A percentile compares a stretch with the other conserved stretches of the same genome.
phyloP scores from a whole-genome alignment of 495 filamentous ascomycete species.

The Trichoderma reesei region DNA sequence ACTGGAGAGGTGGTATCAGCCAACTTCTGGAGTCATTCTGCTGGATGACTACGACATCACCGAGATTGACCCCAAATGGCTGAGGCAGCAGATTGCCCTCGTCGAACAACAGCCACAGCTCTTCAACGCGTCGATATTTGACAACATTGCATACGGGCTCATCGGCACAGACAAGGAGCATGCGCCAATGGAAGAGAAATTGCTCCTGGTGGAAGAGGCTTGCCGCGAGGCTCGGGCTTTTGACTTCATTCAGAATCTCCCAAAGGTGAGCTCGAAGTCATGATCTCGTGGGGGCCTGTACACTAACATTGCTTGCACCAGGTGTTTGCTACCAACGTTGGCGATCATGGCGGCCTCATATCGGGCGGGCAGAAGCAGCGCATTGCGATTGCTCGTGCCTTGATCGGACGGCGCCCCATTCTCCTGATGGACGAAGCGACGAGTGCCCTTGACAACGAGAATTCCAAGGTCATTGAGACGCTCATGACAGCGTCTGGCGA shows the following conservation, averaged over 20 bases:
- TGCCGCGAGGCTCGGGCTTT: conserved; percentile 82
- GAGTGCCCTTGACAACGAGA: conserved; percentile 76
- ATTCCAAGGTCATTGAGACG: conserved; percentile 80
- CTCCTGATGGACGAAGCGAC: conserved; percentile 88
- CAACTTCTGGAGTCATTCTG: conserved; percentile 55
- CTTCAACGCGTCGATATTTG: conserved; percentile 48
- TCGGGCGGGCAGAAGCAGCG: conserved; percentile 88
- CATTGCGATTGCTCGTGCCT: conserved; percentile 66
- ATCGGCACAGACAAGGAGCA: conserved; percentile 65
- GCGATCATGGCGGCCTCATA: conserved; percentile 75
- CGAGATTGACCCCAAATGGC: conserved; percentile 63
- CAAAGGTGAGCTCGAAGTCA: conserved; percentile 47
- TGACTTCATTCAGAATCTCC: conserved; percentile 71
- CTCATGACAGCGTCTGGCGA: conserved; percentile 71
- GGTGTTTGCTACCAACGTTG: conserved; percentile 62
- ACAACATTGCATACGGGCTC: conserved; percentile 74
- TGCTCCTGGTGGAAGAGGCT: conserved; percentile 64
- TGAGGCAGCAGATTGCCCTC: conserved; percentile 71
- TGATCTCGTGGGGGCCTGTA: too few relatives aligned
- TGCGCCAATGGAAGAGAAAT: conserved; percentile 43
- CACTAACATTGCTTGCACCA: too few relatives aligned
- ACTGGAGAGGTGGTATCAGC: conserved; percentile 81
- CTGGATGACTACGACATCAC: conserved; percentile 69
- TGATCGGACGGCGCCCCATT: conserved; percentile 80
- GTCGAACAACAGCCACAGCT: conserved; percentile 58